Conservation (phyloP, 2,329 filamentous ascomycete species). For the Grosmannia huntii region DNA sequence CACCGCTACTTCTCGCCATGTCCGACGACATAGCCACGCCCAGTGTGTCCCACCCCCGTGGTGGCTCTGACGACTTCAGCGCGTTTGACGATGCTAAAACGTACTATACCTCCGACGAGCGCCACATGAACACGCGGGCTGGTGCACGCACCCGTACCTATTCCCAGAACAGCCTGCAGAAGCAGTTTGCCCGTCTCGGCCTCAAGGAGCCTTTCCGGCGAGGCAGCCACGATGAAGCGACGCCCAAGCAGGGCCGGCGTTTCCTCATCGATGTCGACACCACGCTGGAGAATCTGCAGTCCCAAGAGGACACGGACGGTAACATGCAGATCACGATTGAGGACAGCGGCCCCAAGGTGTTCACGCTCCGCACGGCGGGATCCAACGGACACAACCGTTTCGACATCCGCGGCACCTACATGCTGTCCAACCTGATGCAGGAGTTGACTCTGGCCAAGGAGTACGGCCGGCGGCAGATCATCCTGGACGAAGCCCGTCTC, state of each 20-base stretch:
- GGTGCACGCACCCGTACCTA: slow-evolving; percentile 42
- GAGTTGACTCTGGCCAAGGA: slow-evolving; percentile 88
- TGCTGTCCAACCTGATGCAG: slow-evolving; percentile 91
- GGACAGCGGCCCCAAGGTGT: slow-evolving; percentile 80
- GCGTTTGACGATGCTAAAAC: slow-evolving; percentile 46
- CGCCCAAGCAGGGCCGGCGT: slow-evolving; percentile 49
- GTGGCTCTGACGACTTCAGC: slow-evolving; percentile 32
- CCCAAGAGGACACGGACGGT: slow-evolving; percentile 81
- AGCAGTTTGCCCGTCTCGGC: slow-evolving; percentile 38
- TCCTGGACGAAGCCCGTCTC: slow-evolving; percentile 79
- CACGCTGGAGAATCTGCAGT: slow-evolving; percentile 65
- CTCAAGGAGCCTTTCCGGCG: slow-evolving; percentile 42
- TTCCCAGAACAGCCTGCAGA: slow-evolving; percentile 43
- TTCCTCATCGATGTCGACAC: slow-evolving; percentile 80
- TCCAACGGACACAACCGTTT: slow-evolving; percentile 80
- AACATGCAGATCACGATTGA: slow-evolving; percentile 98
- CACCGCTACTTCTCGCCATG: background rate
- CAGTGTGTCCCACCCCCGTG: slow-evolving; percentile 11
- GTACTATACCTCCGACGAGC: slow-evolving; percentile 44
- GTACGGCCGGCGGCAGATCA: slow-evolving; percentile 76
- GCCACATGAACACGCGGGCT: slow-evolving; percentile 31
- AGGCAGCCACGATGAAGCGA: slow-evolving; percentile 59
- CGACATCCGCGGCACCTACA: slow-evolving; percentile 90
- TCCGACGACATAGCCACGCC: background rate
- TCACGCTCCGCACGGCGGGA: slow-evolving; percentile 71